Conservation (phyloP, 2,329 filamentous ascomycete species). For the Trichoderma harzianum region DNA sequence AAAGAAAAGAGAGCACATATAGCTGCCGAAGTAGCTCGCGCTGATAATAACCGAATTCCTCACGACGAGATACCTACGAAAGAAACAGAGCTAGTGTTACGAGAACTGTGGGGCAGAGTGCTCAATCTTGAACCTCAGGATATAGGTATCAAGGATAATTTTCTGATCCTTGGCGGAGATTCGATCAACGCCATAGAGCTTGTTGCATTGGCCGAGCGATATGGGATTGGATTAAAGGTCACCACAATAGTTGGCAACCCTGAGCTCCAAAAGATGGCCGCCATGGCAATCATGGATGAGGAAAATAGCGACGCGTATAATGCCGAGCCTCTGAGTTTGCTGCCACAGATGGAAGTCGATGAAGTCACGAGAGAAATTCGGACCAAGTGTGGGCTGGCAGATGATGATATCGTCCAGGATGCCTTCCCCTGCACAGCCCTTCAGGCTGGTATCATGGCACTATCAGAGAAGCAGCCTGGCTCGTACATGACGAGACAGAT, state of each 20-base stretch:
- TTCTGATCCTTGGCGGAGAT: slow-evolving; percentile 24
- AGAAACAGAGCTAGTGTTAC: slow-evolving; percentile 1
- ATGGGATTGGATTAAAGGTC: neutral
- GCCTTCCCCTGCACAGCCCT: neutral
- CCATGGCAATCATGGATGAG: neutral
- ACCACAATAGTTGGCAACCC: neutral
- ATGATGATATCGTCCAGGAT: neutral
- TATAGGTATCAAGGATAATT: slow-evolving; percentile 16
- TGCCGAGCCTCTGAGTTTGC: neutral
- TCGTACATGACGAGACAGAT: neutral
- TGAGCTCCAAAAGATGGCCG: neutral
- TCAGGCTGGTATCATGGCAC: slow-evolving; percentile 7
- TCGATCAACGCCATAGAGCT: slow-evolving; percentile 26
- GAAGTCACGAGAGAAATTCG: neutral
- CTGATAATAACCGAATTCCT: neutral
- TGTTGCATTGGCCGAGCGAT: neutral
- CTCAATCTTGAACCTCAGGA: neutral
- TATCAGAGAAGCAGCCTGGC: slow-evolving; percentile 10
- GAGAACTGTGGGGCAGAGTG: neutral
- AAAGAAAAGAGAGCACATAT: neutral
- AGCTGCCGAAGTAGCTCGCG: neutral
- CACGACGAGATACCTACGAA: neutral
- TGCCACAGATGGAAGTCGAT: neutral
- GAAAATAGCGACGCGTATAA: neutral
- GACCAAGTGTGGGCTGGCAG: neutral